Evolutionary conservation across 2,329 filamentous ascomycete species (phyloP).

Genomic region (Sporothrix curviconia): DNA sequence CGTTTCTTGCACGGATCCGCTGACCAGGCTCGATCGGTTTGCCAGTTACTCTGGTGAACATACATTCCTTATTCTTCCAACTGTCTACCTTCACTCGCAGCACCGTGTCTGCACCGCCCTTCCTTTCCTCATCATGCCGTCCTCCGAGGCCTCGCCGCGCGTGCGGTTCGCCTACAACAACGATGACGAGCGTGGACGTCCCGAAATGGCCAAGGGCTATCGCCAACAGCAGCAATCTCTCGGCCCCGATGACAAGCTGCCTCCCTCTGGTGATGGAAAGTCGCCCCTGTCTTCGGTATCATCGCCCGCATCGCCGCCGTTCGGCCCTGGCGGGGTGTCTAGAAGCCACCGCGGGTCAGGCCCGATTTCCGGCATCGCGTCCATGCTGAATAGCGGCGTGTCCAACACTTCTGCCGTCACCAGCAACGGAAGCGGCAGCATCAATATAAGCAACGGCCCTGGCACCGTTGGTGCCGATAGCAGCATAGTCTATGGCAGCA

Average conservation of each 20-base stretch:
- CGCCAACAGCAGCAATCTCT: constrained; percentile 30
- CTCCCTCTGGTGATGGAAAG: constrained; percentile 38
- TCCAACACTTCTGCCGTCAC: background rate
- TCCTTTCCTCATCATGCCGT: constrained; percentile 25
- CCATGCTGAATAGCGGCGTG: constrained; percentile 1
- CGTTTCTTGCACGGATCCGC: too few species aligned
- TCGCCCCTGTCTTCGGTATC: constrained; percentile 35
- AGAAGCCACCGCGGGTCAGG: constrained; percentile 33
- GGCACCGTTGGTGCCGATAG: constrained; percentile 2
- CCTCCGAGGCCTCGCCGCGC: constrained; percentile 48
- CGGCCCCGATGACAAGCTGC: constrained; percentile 44
- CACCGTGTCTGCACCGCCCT: background rate
- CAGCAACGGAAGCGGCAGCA: constrained; percentile 20
- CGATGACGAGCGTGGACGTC: constrained; percentile 38
- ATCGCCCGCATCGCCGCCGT: constrained; percentile 37
- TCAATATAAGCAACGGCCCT: constrained; percentile 10
- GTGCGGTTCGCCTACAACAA: constrained; percentile 49
- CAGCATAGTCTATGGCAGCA: constrained; percentile 17
- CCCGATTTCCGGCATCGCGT: constrained; percentile 7
- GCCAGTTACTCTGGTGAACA: background rate
- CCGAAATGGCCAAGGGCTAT: constrained; percentile 37
- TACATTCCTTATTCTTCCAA: background rate
- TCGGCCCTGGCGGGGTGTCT: constrained; percentile 36
- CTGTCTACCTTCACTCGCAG: background rate
- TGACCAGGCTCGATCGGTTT: background rate